Evolutionary conservation across 768 basidiomycete species (phyloP).

Genomic region (Trametes cubensis): DNA sequence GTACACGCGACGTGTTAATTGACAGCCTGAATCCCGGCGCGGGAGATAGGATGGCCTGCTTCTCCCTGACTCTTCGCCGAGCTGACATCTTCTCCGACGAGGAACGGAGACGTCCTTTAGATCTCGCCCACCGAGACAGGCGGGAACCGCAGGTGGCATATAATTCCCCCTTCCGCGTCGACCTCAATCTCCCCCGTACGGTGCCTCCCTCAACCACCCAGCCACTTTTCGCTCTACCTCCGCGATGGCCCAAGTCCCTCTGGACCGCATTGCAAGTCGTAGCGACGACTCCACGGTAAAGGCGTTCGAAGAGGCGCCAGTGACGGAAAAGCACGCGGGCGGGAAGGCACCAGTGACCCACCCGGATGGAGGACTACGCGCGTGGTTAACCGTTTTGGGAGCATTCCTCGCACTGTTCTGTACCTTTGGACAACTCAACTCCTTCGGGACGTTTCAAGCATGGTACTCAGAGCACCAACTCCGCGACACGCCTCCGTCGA

Average conservation of each 20-base stretch:
- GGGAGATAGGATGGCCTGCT: not conserved
- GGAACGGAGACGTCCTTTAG: not conserved
- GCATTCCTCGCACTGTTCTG: constrained; percentile 68
- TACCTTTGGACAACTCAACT: constrained; percentile 71
- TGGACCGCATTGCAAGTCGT: not conserved
- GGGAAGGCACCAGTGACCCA: not conserved
- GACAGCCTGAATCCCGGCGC: not conserved
- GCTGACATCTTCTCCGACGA: constrained; percentile 20
- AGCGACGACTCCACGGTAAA: not conserved
- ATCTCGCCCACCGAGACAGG: not conserved
- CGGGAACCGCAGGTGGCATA: not conserved
- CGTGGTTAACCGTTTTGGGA: constrained; percentile 60
- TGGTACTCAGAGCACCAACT: constrained; percentile 70
- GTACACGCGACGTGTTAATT: not conserved
- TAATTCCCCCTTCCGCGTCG: not conserved
- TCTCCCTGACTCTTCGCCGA: not conserved
- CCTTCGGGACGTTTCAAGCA: constrained; percentile 73
- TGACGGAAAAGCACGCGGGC: no score
- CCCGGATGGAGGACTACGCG: constrained; percentile 36
- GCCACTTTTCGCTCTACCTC: not conserved
- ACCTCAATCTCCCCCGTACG: not conserved
- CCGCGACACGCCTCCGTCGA: constrained; percentile 49
- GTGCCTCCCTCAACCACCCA: no score
- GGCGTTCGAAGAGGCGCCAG: no score
- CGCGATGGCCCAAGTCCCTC: not conserved